Conservation (phyloP, 768 basidiomycete genomes). For the Multifurca ochricompacta region DNA sequence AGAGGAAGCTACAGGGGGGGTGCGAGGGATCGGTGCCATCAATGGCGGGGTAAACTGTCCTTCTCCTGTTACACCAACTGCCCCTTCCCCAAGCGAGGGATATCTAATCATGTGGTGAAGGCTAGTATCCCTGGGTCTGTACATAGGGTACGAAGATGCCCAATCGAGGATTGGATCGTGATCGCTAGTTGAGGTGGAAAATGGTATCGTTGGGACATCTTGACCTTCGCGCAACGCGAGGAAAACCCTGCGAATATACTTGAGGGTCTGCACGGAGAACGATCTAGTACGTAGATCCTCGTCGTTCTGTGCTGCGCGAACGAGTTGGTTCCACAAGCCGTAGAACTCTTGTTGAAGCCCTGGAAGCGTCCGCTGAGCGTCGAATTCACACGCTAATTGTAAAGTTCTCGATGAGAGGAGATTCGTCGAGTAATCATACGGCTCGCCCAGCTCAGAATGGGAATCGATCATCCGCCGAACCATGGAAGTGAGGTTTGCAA, state of each 20-base stretch:
- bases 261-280: neutral
- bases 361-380: neutral
- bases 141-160: neutral
- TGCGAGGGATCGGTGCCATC: too few relatives aligned
- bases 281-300: neutral
- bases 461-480: neutral
- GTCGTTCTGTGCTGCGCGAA: neutral
- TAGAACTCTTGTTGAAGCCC: slow-evolving; percentile 1
- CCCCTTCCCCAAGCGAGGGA: too few relatives aligned
- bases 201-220: neutral
- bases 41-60: too few relatives aligned
- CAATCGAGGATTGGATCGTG: neutral
- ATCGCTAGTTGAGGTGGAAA: neutral
- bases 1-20: too few relatives aligned
- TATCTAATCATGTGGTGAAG: too few relatives aligned
- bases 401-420: neutral
- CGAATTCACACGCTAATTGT: neutral
- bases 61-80: too few relatives aligned
- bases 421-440: too few relatives aligned
- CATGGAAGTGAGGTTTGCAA: neutral
- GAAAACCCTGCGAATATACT: neutral
- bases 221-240: neutral
- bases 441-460: neutral
- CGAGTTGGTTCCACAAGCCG: slow-evolving; percentile 1
- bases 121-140: too few relatives aligned